These are phyloP conservation scores for Hypoxylon rickii DNA, from an alignment of 495 filamentous ascomycete genomes.

Conservation along the genomic window DNA sequence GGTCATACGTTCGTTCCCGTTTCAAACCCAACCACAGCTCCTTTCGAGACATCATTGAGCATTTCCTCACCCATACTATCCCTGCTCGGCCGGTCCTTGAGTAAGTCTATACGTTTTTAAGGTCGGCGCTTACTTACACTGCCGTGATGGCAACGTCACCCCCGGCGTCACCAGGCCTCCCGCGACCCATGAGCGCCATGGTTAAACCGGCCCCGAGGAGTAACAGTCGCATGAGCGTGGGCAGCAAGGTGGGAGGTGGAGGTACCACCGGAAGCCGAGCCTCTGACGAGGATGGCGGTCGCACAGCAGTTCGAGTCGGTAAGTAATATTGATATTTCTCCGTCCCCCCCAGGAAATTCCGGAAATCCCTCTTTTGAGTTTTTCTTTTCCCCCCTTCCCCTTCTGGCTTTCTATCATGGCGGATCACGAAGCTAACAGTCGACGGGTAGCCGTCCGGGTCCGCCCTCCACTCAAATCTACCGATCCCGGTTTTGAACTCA, in stretches of 20 bases:
- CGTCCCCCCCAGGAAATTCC: no score
- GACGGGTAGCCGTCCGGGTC: slow-evolving; percentile 79
- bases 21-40: neutral
- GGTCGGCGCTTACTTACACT: slow-evolving; percentile 2
- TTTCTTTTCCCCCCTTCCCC: neutral
- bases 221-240: slow-evolving; percentile 87
- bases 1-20: neutral
- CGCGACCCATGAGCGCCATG: slow-evolving; percentile 84
- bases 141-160: slow-evolving; percentile 60
- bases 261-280: slow-evolving; percentile 76
- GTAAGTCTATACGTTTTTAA: slow-evolving; percentile 1
- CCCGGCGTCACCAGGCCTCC: slow-evolving; percentile 55
- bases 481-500: slow-evolving; percentile 91
- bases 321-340: slow-evolving; percentile 52
- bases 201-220: slow-evolving; percentile 77
- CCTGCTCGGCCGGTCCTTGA: neutral
- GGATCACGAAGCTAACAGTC: slow-evolving; percentile 30
- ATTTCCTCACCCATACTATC: neutral
- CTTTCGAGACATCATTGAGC: neutral
- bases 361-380: no score
- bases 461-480: slow-evolving; percentile 81
- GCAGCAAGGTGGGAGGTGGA: slow-evolving; percentile 75
- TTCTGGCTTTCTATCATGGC: slow-evolving; percentile 6
- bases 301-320: slow-evolving; percentile 99
- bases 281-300: slow-evolving; percentile 85